phyloP scores from a whole-genome alignment of 495 filamentous ascomycete genomes.

The Jackrogersella multiformis region DNA sequence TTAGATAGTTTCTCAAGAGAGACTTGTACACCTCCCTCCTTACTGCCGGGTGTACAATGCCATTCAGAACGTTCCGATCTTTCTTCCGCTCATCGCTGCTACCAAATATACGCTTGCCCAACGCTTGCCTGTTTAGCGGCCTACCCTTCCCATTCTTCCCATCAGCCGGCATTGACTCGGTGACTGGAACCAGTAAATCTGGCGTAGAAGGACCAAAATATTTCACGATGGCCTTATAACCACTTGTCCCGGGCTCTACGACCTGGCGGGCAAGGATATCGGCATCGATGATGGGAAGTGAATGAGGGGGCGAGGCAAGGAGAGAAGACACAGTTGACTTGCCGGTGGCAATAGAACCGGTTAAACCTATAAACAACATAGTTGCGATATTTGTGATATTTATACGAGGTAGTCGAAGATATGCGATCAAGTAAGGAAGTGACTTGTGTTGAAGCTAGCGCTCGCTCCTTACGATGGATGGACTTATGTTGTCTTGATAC shows the following conservation, averaged over 20 bases:
- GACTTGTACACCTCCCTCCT: conserved; percentile 76
- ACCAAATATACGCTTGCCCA: conserved; percentile 88
- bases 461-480: not conserved
- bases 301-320: conserved; percentile 80
- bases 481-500: conserved; percentile 20
- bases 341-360: conserved; percentile 96
- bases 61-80: conserved; percentile 79
- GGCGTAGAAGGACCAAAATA: conserved; percentile 84
- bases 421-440: not conserved
- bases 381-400: conserved; percentile 25
- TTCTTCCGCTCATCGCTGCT: conserved; percentile 66
- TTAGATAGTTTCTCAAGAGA: conserved; percentile 70
- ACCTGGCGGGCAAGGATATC: conserved; percentile 90
- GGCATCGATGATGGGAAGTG: conserved; percentile 93
- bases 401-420: no score
- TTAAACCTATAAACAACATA: conserved; percentile 97
- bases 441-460: conserved; percentile 2
- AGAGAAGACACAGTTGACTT: conserved; percentile 94
- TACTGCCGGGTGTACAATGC: conserved; percentile 92
- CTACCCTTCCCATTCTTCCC: conserved; percentile 62
- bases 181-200: conserved; percentile 73
- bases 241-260: conserved; percentile 86
- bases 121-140: conserved; percentile 83
- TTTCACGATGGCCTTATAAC: conserved; percentile 79
- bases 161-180: conserved; percentile 52